Evolutionary conservation across 106 monocot species (phyloP).

Genomic region (Triglochin maritima): DNA sequence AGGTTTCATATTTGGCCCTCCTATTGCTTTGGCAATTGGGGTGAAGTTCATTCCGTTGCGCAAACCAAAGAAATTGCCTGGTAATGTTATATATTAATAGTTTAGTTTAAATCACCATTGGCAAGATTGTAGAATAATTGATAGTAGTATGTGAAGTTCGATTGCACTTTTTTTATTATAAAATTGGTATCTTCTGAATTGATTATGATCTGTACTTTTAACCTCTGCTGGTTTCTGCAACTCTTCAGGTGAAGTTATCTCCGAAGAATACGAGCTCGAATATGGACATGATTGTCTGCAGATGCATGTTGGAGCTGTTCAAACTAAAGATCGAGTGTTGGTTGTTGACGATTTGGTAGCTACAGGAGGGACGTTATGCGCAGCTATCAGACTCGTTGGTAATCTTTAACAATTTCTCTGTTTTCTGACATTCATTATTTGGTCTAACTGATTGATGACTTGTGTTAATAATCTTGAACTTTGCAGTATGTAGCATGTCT

Average conservation of each 20-base stretch:
- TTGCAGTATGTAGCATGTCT: no score
- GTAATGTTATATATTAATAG: constrained; percentile 12
- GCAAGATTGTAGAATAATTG: background rate
- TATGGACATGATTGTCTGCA: constrained; percentile 14
- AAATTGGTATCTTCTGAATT: no score
- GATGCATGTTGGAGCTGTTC: constrained; percentile 21
- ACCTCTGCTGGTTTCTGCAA: background rate
- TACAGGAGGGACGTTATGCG: constrained; percentile 24
- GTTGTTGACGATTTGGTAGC: constrained; percentile 23
- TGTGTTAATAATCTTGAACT: no score
- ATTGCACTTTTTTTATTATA: background rate
- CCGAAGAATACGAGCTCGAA: constrained; percentile 19
- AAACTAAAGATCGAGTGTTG: constrained; percentile 10
- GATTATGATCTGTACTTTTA: background rate
- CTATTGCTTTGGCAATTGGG: constrained; percentile 68
- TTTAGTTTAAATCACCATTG: background rate
- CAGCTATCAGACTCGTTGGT: constrained; percentile 23
- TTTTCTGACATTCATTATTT: no score
- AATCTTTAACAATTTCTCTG: background rate
- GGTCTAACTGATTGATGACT: no score
- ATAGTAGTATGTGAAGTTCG: background rate
- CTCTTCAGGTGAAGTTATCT: constrained; percentile 18
- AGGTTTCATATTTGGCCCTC: constrained; percentile 84
- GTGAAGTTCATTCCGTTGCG: constrained; percentile 78
- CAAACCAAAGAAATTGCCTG: constrained; percentile 76